A percentile compares a stretch with the other conserved stretches of the same genome.
phyloP scores from a whole-genome alignment of 2,329 filamentous ascomycete species.

The Sclerotinia spermophila region DNA sequence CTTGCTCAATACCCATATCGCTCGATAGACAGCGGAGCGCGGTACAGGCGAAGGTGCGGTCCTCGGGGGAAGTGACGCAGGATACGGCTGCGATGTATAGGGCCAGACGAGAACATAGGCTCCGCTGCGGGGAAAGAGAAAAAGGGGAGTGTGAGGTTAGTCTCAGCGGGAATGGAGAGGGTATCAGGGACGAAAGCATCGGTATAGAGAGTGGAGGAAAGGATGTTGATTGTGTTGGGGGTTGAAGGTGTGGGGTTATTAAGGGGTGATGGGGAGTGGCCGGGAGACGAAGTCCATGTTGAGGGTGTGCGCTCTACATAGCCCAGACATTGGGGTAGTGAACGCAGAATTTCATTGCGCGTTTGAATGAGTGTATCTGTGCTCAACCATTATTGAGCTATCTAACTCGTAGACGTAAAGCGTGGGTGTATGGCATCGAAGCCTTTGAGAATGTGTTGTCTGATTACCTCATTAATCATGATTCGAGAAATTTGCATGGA shows the following conservation, averaged over 20 bases:
- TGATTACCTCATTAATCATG: neutral
- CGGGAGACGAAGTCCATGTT: neutral
- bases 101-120: neutral
- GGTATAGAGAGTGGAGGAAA: neutral
- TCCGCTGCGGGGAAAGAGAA: neutral
- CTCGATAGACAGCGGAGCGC: neutral
- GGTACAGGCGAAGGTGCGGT: neutral
- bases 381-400: neutral
- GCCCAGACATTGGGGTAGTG: neutral
- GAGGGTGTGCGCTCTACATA: neutral
- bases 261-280: neutral
- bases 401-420: neutral
- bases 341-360: neutral
- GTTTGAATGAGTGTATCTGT: neutral
- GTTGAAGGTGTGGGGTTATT: neutral
- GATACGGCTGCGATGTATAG: neutral
- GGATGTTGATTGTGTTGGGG: neutral
- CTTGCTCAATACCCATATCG: neutral
- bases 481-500: neutral
- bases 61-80: neutral
- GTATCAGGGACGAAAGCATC: neutral
- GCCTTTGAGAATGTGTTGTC: neutral
- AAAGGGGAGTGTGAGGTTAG: neutral
- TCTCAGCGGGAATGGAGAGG: neutral
- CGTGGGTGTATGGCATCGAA: neutral